A percentile compares a stretch with the other conserved stretches of the same genome.
Evolutionary conservation across 768 basidiomycete genomes (phyloP).

Genomic region (Melanogaster broomeanus): DNA sequence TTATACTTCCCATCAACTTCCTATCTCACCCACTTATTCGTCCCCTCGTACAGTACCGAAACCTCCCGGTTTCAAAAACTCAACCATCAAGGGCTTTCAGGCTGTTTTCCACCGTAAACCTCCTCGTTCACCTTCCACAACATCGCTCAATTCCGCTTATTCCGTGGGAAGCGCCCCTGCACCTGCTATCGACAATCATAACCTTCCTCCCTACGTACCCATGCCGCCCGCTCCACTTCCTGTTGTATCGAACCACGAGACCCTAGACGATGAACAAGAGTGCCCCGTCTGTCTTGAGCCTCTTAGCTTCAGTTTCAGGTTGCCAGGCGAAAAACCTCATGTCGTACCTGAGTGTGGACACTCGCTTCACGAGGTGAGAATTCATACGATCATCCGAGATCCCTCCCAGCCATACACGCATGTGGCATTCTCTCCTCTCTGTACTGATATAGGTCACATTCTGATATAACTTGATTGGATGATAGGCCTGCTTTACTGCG

Average conservation of each 20-base stretch:
- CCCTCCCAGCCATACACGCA: too few relatives aligned
- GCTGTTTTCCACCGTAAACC: slow-evolving; percentile 53
- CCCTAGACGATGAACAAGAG: slow-evolving; percentile 77
- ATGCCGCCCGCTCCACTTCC: slow-evolving; percentile 70
- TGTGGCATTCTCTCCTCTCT: too few relatives aligned
- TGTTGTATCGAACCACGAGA: slow-evolving; percentile 66
- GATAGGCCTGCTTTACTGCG: slow-evolving; percentile 91
- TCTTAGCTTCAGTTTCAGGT: slow-evolving; percentile 86
- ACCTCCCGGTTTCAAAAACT: slow-evolving; percentile 35
- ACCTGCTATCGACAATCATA: slow-evolving; percentile 39
- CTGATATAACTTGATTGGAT: slow-evolving; percentile 5
- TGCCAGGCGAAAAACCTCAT: slow-evolving; percentile 97
- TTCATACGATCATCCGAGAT: neutral
- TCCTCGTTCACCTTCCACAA: slow-evolving; percentile 45
- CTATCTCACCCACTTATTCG: slow-evolving; percentile 47
- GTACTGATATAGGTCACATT: too few relatives aligned
- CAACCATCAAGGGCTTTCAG: slow-evolving; percentile 42
- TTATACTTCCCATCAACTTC: slow-evolving; percentile 31
- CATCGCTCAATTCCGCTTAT: slow-evolving; percentile 50
- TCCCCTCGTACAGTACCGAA: slow-evolving; percentile 37
- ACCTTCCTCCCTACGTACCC: slow-evolving; percentile 54
- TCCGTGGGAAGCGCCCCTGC: slow-evolving; percentile 38
- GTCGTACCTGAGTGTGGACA: slow-evolving; percentile 98
- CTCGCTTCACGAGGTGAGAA: slow-evolving; percentile 85
- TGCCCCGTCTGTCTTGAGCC: slow-evolving; percentile 98